Conservation (phyloP, 352 stramenopile genomes). For the Phytophthora sp. region DNA sequence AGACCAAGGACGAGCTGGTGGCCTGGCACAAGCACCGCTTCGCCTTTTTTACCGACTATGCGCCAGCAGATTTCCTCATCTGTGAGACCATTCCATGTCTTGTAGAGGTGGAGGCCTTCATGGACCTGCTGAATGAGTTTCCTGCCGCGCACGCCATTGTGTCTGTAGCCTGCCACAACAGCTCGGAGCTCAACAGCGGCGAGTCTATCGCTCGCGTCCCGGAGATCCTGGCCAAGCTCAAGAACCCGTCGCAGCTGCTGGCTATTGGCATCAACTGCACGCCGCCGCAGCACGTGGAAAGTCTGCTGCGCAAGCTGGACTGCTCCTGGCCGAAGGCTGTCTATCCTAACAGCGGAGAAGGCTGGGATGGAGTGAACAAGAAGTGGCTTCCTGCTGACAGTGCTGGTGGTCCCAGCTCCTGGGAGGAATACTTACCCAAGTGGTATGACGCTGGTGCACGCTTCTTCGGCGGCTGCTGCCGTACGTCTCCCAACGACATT, state of each 20-base stretch:
- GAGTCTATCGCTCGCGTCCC: slow-evolving; percentile 56
- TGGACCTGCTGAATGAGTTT: slow-evolving; percentile 78
- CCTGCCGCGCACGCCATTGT: slow-evolving; percentile 62
- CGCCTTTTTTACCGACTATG: slow-evolving; percentile 59
- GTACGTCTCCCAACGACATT: slow-evolving; percentile 78
- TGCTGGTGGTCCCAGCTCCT: slow-evolving; percentile 47
- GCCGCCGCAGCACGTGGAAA: slow-evolving; percentile 73
- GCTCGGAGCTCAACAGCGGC: slow-evolving; percentile 68
- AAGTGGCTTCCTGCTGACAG: slow-evolving; percentile 65
- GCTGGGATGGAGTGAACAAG: slow-evolving; percentile 77
- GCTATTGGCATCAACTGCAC: slow-evolving; percentile 89
- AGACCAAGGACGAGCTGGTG: slow-evolving; percentile 68
- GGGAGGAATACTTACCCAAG: slow-evolving; percentile 59
- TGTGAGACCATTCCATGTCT: slow-evolving; percentile 90
- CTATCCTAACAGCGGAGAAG: slow-evolving; percentile 90
- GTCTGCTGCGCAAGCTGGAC: slow-evolving; percentile 56
- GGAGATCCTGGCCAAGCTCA: slow-evolving; percentile 53
- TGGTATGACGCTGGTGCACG: slow-evolving; percentile 77
- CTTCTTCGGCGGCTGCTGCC: slow-evolving; percentile 86
- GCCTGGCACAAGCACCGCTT: slow-evolving; percentile 84
- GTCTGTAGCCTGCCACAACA: slow-evolving; percentile 69
- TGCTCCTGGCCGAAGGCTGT: slow-evolving; percentile 59
- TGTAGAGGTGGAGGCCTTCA: slow-evolving; percentile 77
- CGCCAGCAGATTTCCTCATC: slow-evolving; percentile 72
- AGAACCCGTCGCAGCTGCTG: slow-evolving; percentile 63